Percentiles rank a stretch among this genome's conserved stretches.
These are phyloP conservation scores for Xerocomus amazonicus DNA, from an alignment of 1,284 basidiomycete genomes.

Conservation along the genomic window DNA sequence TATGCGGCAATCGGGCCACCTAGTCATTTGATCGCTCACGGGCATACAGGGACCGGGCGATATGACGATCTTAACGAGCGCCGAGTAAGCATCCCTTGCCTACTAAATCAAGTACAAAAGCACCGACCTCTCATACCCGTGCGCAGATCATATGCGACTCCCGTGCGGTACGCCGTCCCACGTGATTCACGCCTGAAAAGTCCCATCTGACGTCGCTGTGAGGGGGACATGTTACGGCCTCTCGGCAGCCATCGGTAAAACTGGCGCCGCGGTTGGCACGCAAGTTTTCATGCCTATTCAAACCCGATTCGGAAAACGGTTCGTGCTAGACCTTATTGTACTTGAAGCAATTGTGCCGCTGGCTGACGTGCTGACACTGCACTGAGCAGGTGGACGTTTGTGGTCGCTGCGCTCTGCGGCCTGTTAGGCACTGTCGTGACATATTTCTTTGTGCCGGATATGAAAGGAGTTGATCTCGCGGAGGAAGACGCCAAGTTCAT, in stretches of 20 bases:
- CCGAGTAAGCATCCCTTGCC: constrained; percentile 44
- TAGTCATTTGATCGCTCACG: constrained; percentile 5
- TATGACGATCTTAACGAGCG: constrained; percentile 65
- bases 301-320: constrained; percentile 61
- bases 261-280: constrained; percentile 73
- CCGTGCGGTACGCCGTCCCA: constrained; percentile 46
- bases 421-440: constrained; percentile 61
- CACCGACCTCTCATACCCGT: not conserved
- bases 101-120: not conserved
- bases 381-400: constrained; percentile 59
- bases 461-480: constrained; percentile 64
- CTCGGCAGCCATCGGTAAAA: constrained; percentile 70
- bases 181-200: not conserved
- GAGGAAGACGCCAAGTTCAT: constrained; percentile 64
- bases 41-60: constrained; percentile 61
- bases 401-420: constrained; percentile 65
- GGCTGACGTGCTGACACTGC: not conserved
- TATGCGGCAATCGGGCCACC: constrained; percentile 22
- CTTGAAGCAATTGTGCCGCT: not conserved
- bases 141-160: constrained; percentile 60
- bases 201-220: not conserved
- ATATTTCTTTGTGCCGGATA: constrained; percentile 67
- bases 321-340: not conserved
- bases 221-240: constrained; percentile 71
- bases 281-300: constrained; percentile 78